Evolutionary conservation across 768 basidiomycete species (phyloP).

Genomic region (Russula ochroleuca): DNA sequence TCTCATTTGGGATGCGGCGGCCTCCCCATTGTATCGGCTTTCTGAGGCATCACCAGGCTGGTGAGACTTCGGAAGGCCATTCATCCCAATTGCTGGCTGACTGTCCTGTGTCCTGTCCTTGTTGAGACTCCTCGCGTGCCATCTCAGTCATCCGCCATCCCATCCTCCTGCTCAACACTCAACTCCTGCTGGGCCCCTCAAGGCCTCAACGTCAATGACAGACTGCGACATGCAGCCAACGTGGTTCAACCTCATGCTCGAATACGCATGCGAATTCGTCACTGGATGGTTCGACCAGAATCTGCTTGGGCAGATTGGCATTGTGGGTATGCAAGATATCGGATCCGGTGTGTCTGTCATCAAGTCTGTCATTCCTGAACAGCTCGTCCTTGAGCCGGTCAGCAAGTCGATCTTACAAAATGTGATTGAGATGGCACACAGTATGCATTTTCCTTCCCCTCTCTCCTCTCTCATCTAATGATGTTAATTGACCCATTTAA

Average conservation of each 20-base stretch:
- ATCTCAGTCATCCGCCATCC: constrained; percentile 97
- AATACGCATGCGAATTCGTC: constrained; percentile 89
- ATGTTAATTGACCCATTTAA: background rate
- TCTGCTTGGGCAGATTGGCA: constrained; percentile 92
- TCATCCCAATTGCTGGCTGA: background rate
- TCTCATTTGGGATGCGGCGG: too few species aligned
- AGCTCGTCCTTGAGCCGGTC: constrained; percentile 81
- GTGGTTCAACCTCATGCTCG: constrained; percentile 84
- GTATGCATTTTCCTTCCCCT: constrained; percentile 51
- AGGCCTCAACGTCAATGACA: constrained; percentile 80
- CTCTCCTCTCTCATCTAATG: background rate
- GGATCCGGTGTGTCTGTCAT: constrained; percentile 69
- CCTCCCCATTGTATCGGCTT: too few species aligned
- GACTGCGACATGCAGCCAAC: constrained; percentile 96
- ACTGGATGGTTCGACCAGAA: constrained; percentile 99
- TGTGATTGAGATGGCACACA: constrained; percentile 92
- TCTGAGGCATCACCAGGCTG: too few species aligned
- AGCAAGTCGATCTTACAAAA: constrained; percentile 98
- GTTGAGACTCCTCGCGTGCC: constrained; percentile 68
- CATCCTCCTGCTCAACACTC: too few species aligned
- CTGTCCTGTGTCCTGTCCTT: too few species aligned
- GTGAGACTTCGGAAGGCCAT: too few species aligned
- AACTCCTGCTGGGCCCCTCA: constrained; percentile 97
- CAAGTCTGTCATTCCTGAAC: constrained; percentile 45
- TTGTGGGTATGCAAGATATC: constrained; percentile 89